Conservation (phyloP, 2,329 filamentous ascomycete genomes). For the Penicillium sp. region DNA sequence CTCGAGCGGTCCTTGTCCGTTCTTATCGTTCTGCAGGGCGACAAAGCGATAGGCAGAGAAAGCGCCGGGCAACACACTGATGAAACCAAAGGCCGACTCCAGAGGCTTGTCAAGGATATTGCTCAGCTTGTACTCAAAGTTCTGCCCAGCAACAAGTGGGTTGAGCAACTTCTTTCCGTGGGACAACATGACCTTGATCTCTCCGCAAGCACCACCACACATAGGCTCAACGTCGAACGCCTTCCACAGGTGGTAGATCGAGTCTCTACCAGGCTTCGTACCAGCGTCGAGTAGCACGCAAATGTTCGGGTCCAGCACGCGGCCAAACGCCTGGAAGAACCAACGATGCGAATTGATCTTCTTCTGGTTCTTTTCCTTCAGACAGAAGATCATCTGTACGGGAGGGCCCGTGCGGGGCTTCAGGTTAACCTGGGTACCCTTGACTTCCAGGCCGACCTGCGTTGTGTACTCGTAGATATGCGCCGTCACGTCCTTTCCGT, state of each 20-base stretch:
- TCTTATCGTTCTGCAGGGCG: conserved; percentile 95
- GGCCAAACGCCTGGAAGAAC: conserved; percentile 98
- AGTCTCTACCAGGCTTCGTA: conserved; percentile 89
- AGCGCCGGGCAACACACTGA: conserved; percentile 91
- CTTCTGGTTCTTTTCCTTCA: conserved; percentile 99
- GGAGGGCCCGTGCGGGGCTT: conserved; percentile 81
- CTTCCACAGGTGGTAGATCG: conserved; percentile 98
- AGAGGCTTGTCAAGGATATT: conserved; percentile 98
- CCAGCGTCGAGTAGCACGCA: conserved; percentile 95
- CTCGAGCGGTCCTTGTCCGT: conserved; percentile 85
- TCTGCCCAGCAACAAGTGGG: conserved; percentile 91
- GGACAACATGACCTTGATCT: conserved; percentile 97
- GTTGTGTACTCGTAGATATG: conserved; percentile 84
- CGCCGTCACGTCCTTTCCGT: conserved; percentile 91
- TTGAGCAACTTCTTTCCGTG: conserved; percentile 87
- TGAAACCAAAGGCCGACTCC: conserved; percentile 97
- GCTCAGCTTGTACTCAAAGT: conserved; percentile 99
- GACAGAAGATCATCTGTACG: conserved; percentile 94
- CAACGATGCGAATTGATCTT: conserved; percentile 99
- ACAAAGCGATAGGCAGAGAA: conserved; percentile 98
- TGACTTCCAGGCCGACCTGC: conserved; percentile 73
- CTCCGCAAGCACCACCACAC: conserved; percentile 95
- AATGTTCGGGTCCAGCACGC: conserved; percentile 90
- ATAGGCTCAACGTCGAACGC: conserved; percentile 97
- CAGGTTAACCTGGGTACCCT: conserved; percentile 83